These are phyloP conservation scores for Aspergillus sojae DNA, from an alignment of 2,329 filamentous ascomycete genomes.

Conservation along the genomic window DNA sequence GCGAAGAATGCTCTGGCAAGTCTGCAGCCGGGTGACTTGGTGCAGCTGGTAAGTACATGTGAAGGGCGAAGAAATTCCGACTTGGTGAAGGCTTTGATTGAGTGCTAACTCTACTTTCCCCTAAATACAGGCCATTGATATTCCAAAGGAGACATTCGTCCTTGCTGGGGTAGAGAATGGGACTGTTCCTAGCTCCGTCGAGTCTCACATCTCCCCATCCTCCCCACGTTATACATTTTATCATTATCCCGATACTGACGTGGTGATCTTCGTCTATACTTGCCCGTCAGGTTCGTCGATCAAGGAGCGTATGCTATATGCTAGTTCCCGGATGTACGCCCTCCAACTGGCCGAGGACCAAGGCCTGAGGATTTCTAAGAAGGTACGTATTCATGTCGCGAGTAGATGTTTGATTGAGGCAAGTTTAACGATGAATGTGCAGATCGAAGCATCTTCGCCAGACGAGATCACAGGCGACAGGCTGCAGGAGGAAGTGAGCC, in stretches of 20 bases:
- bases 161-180: slow-evolving; percentile 51
- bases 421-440: slow-evolving; percentile 23
- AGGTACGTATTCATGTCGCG: slow-evolving; percentile 38
- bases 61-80: neutral
- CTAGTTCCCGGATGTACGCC: slow-evolving; percentile 59
- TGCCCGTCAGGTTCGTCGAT: slow-evolving; percentile 64
- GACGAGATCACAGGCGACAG: slow-evolving; percentile 58
- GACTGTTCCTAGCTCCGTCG: slow-evolving; percentile 48
- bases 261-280: slow-evolving; percentile 65
- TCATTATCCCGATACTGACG: slow-evolving; percentile 51
- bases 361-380: slow-evolving; percentile 61
- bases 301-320: slow-evolving; percentile 68
- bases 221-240: slow-evolving; percentile 66
- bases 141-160: slow-evolving; percentile 57
- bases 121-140: slow-evolving; percentile 40
- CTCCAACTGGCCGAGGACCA: slow-evolving; percentile 57
- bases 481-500: slow-evolving; percentile 57
- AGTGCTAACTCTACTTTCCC: slow-evolving; percentile 25
- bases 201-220: slow-evolving; percentile 51
- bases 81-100: slow-evolving; percentile 12
- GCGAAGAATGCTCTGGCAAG: slow-evolving; percentile 54
- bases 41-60: slow-evolving; percentile 52
- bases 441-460: slow-evolving; percentile 63
- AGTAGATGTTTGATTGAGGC: slow-evolving; percentile 9
- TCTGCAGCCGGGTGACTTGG: slow-evolving; percentile 43